Evolutionary conservation across 2,329 filamentous ascomycete genomes (phyloP), one percentile per base, ranked within the genome.

Genomic region (Myriosclerotinia duriaeana): DNA sequence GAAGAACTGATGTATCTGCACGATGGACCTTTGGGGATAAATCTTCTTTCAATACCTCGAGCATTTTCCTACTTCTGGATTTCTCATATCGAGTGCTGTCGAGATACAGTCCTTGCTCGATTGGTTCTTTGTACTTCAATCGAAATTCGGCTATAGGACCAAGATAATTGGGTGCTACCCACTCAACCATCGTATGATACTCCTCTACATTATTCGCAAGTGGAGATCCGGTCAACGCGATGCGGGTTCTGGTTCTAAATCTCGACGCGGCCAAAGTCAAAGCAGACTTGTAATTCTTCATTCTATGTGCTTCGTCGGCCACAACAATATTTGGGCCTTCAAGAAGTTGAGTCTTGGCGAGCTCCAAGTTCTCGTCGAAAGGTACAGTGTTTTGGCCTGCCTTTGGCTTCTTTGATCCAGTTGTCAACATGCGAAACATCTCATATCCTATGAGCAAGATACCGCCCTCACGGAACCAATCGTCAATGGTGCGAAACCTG

Each of bases 221-320:
- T 0, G 93, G 93, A 0, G 93, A 94, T 0, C 93, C 93, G 0
- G 93, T 96, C 69, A 97, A 81, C 7, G 92, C 93, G 70, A 97
- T 90, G 14, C 93, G 87, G 68, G 84, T 88, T 64, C 80, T 85
- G 0, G 92, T 90, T 68, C 76, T 81, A 74, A 97, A 89, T 14
- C 79, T 76, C 1, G 79, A 79, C 26, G 88, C 85, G 7, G 84
- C 81, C 48, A 77, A 70, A 53, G 87, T 80, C 44, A 89, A 78
- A 26, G 81, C 77, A 0, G 87, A 81, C 0, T 74, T 76, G 0
- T 80, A 77, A 69, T 92, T 93, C 77, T 95, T 96, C 75, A 97
- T 78, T 44, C 36, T 80, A 74, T 97, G 93, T 0, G 92, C 93
- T 77, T 97, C 93, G 74, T 97, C 93, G 0, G 89, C 91, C 61